A percentile compares a stretch with the other conserved stretches of the same genome.
Evolutionary conservation across 139 green algal genomes (phyloP).

Genomic region (Dunaliella primolecta): DNA sequence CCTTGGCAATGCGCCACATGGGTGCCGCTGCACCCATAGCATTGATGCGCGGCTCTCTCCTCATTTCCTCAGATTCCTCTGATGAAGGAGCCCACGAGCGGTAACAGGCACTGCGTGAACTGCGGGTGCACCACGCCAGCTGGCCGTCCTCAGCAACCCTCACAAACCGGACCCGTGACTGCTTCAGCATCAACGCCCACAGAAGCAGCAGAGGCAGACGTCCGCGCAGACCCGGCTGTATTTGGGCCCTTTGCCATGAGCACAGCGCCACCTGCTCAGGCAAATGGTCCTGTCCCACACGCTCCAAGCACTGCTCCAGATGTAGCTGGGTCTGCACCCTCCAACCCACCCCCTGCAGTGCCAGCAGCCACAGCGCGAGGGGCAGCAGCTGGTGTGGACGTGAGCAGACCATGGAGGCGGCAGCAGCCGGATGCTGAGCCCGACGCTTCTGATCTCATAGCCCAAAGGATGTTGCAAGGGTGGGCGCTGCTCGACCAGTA

Average conservation of each 20-base stretch:
- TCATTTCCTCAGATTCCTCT: constrained; percentile 26
- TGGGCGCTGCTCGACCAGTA: constrained; percentile 35
- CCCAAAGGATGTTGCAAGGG: constrained; percentile 6
- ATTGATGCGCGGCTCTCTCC: no score
- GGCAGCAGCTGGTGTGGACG: neutral
- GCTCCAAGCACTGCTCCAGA: neutral
- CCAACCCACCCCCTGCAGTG: neutral
- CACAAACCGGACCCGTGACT: no score
- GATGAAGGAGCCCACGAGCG: constrained; percentile 20
- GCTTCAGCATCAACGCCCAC: no score
- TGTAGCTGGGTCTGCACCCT: neutral
- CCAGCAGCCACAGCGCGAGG: neutral
- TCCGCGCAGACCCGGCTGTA: neutral
- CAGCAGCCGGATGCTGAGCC: neutral
- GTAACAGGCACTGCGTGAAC: constrained; percentile 40
- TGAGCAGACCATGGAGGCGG: neutral
- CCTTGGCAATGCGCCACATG: no score
- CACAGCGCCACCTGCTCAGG: neutral
- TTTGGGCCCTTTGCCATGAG: neutral
- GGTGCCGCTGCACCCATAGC: no score
- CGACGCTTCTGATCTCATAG: constrained; percentile 13
- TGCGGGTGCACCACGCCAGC: constrained; percentile 11
- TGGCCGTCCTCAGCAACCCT: neutral
- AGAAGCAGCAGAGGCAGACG: no score
- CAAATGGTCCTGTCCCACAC: neutral